Conservation (phyloP, 352 stramenopile species). For the Globisporangium emineosum region DNA sequence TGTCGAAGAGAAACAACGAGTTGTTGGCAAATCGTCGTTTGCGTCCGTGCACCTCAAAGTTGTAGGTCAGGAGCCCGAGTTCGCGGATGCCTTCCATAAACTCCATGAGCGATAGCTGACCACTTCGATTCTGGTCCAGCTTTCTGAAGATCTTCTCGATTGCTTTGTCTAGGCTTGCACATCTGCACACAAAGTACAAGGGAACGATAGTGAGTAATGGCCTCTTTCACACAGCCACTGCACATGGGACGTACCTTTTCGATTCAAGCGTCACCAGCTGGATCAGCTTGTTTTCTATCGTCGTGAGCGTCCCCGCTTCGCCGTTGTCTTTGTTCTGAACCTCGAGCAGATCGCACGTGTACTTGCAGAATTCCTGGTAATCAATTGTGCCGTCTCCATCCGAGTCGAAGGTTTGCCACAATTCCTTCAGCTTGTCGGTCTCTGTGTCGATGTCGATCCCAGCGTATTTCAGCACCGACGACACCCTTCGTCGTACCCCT, state of each 20-base stretch:
- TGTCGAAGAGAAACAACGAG: constrained; percentile 34
- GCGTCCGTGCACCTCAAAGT: constrained; percentile 41
- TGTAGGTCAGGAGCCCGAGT: constrained; percentile 42
- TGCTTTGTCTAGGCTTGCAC: constrained; percentile 19
- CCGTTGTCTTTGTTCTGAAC: constrained; percentile 29
- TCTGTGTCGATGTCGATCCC: constrained; percentile 35
- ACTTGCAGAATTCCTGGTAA: constrained; percentile 43
- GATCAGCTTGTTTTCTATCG: constrained; percentile 33
- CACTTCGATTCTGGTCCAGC: constrained; percentile 36
- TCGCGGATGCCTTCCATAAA: constrained; percentile 40
- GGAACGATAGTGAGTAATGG: not conserved
- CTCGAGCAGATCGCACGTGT: constrained; percentile 36
- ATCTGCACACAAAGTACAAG: constrained; percentile 8
- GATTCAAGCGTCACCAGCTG: constrained; percentile 34
- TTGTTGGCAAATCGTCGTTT: constrained; percentile 39
- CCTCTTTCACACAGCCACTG: too few species aligned
- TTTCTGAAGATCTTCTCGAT: constrained; percentile 38
- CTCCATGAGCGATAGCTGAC: constrained; percentile 36
- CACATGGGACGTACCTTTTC: constrained; percentile 14
- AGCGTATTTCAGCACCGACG: constrained; percentile 28
- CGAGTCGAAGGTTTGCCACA: constrained; percentile 41
- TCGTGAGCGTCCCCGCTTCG: constrained; percentile 18
- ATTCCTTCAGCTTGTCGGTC: constrained; percentile 26
- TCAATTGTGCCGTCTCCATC: constrained; percentile 43
- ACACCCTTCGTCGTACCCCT: constrained; percentile 23